Evolutionary conservation across 495 filamentous ascomycete species (phyloP).

Genomic region (Trichoderma orchidacearum): DNA sequence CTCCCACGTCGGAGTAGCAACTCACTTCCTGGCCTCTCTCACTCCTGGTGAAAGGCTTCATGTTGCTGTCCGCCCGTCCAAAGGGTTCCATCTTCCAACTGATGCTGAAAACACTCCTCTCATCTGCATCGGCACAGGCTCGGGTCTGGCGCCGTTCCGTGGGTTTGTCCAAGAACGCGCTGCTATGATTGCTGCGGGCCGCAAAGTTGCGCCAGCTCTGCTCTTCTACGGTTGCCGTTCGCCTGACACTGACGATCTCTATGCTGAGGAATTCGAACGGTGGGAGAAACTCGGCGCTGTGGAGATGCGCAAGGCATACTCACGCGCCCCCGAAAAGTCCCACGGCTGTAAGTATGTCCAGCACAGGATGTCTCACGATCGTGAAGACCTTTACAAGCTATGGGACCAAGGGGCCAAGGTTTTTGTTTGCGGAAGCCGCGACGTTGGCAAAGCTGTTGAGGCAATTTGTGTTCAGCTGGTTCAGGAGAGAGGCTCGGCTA

Average conservation of each 20-base stretch:
- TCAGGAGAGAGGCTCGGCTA: conserved; percentile 26
- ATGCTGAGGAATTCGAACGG: conserved; percentile 40
- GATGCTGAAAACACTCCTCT: conserved; percentile 48
- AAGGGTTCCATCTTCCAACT: conserved; percentile 51
- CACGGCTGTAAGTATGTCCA: conserved; percentile 43
- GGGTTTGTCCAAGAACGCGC: conserved; percentile 59
- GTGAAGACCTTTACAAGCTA: conserved; percentile 33
- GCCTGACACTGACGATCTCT: conserved; percentile 43
- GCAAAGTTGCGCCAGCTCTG: conserved; percentile 40
- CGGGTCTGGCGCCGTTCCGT: conserved; percentile 54
- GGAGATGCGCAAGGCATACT: conserved; percentile 42
- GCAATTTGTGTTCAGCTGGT: conserved; percentile 27
- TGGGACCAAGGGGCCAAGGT: conserved; percentile 48
- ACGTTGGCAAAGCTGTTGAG: conserved; percentile 47
- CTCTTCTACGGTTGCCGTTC: conserved; percentile 53
- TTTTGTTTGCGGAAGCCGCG: conserved; percentile 53
- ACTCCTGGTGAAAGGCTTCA: conserved; percentile 45
- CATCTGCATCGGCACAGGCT: conserved; percentile 44
- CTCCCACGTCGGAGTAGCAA: conserved; percentile 42
- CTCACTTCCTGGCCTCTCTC: conserved; percentile 46
- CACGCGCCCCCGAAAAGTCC: conserved; percentile 13
- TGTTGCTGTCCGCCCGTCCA: conserved; percentile 42
- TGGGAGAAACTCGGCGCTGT: conserved; percentile 50
- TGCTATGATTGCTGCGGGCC: conserved; percentile 35
- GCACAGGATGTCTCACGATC: conserved; percentile 42